Percentiles rank a stretch among this genome's conserved stretches.
These are phyloP conservation scores for Lantana camara DNA, from an alignment of 257 asterid species.

Conservation along the genomic window DNA sequence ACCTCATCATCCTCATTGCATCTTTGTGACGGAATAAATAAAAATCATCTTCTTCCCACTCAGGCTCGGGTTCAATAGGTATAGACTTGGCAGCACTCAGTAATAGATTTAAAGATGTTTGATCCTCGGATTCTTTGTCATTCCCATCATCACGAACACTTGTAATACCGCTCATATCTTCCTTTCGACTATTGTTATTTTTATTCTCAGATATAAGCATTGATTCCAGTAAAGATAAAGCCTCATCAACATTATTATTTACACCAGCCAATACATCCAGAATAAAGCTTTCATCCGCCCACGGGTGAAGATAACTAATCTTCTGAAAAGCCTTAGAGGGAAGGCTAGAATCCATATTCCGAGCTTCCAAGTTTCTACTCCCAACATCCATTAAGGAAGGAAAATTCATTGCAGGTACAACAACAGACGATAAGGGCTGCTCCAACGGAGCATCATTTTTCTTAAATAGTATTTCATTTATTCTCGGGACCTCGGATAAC, in stretches of 20 bases:
- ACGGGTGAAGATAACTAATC: no score
- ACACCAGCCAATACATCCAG: slow-evolving; percentile 75
- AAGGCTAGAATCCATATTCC: not conserved
- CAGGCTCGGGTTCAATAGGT: slow-evolving; percentile 75
- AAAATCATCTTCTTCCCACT: slow-evolving; percentile 85
- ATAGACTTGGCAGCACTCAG: slow-evolving; percentile 35
- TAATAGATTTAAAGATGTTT: no score
- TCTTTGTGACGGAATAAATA: slow-evolving; percentile 71
- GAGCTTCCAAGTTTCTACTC: slow-evolving; percentile 25
- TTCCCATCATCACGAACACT: no score
- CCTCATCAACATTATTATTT: slow-evolving; percentile 47
- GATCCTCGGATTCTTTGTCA: no score
- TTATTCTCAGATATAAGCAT: no score
- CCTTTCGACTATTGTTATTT: no score
- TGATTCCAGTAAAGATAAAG: no score
- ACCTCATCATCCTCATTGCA: slow-evolving; percentile 63
- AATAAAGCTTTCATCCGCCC: slow-evolving; percentile 62
- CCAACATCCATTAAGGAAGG: slow-evolving; percentile 1
- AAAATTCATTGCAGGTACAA: no score
- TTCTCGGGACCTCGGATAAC: slow-evolving; percentile 40
- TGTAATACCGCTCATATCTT: no score
- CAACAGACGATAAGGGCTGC: no score
- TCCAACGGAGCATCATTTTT: no score
- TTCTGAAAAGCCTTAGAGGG: slow-evolving; percentile 32
- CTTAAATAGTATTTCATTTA: no score